Evolutionary conservation across 306 rosid genomes (phyloP), one percentile per base, ranked within the genome.

Genomic region (Nissolia schottii): DNA sequence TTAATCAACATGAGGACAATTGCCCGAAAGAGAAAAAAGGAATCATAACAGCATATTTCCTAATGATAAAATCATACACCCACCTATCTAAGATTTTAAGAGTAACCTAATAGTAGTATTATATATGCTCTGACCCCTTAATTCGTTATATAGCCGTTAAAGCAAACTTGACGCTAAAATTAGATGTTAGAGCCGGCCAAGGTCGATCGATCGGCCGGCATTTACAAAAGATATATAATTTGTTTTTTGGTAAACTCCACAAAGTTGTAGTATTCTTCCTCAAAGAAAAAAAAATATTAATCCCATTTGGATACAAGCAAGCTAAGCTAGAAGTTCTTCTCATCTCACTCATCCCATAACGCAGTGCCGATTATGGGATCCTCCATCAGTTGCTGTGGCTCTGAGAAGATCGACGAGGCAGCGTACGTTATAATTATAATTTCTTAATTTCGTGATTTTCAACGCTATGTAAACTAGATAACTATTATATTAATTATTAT

Each of bases 141-240:
- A 53, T 10, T 70, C 48, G 45, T 27, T 67, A 41, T 41, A 31
- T 4, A 8, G 28, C 50, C 34, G 37, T 23, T 64, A 0, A 59
- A 46, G 34, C 66, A 61, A 74, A 58, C 7, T 38, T 49, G 29
- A 81, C 50, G 46, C 40, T 34, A 55, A 45, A 77, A 15, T 46
- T 16, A 72, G 54, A 25, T 0, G 46, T 0, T 12, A 13, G 40
- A 43, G 98, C 98, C 93, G 96, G 98, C 96, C 86, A 59, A 60
- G 80, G 90, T 74, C 88, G 87, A 85, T 41, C n/a, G n/a, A n/a
- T 75, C 85, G 80, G 93, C 93, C 80, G 79, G 78, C 87, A 51
- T 29, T 43, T 56, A 20, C 64, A 71, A 2, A 45, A 3, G 51
- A n/a, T 45, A 15, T 45, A 45, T 45, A 15, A 45, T 45, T 12